Evolutionary conservation across 306 rosid species (phyloP).

Genomic region (Corylus americana): DNA sequence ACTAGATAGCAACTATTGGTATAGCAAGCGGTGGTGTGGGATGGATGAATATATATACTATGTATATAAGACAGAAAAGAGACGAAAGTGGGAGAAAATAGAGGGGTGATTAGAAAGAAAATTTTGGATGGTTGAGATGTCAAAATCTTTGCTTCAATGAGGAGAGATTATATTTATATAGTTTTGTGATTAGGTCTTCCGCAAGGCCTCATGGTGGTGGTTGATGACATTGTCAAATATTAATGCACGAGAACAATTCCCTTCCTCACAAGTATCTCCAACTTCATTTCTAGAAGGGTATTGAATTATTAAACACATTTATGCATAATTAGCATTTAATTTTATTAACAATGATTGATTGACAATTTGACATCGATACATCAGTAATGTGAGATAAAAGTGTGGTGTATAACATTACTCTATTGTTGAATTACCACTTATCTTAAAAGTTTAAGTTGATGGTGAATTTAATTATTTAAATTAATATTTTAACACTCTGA

Average conservation of each 20-base stretch:
- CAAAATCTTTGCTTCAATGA: constrained; percentile 36
- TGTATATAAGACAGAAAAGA: constrained; percentile 21
- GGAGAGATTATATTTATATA: constrained; percentile 8
- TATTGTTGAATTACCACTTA: too few species aligned
- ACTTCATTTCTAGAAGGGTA: constrained; percentile 15
- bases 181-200: constrained; percentile 20
- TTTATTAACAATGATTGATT: too few species aligned
- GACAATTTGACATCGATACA: too few species aligned
- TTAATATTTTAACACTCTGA: too few species aligned
- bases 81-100: constrained; percentile 27
- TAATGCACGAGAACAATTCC: constrained; percentile 25
- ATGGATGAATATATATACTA: not conserved
- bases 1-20: not conserved
- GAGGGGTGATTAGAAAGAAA: constrained; percentile 20
- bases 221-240: constrained; percentile 33
- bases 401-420: too few species aligned
- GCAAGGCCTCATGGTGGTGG: constrained; percentile 25
- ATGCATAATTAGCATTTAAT: too few species aligned
- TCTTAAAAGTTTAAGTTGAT: too few species aligned
- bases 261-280: constrained; percentile 4
- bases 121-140: constrained; percentile 44
- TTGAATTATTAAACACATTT: not conserved
- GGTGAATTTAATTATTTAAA: too few species aligned
- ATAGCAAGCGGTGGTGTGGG: not conserved
- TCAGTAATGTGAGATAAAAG: too few species aligned